A percentile compares a stretch with the other conserved stretches of the same genome.
Evolutionary conservation across 768 basidiomycete genomes (phyloP).

Genomic region (Daedaleopsis sinensis): DNA sequence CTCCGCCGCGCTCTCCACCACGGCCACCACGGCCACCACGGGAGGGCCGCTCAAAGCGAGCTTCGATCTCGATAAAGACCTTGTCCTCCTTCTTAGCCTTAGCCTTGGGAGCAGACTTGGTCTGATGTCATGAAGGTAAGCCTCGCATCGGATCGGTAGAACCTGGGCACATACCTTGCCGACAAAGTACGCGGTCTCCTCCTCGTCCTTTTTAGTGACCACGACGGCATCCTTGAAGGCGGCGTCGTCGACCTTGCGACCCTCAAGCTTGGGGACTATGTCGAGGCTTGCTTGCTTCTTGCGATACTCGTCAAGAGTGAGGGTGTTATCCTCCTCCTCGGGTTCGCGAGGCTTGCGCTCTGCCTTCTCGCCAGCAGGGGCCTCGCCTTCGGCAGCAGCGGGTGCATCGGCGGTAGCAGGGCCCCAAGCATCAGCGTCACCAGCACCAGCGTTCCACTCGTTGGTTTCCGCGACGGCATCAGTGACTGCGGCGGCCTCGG

Average conservation of each 20-base stretch:
- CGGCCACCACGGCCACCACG: constrained; percentile 54
- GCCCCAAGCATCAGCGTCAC: constrained; percentile 34
- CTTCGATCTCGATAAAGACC: constrained; percentile 90
- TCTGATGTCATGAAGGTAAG: constrained; percentile 43
- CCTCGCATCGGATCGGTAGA: neutral
- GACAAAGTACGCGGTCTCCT: constrained; percentile 76
- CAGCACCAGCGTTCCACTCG: constrained; percentile 41
- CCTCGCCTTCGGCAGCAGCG: constrained; percentile 28
- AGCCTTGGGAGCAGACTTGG: constrained; percentile 62
- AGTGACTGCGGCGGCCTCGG: constrained; percentile 71
- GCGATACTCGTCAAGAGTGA: constrained; percentile 92
- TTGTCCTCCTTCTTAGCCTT: constrained; percentile 88
- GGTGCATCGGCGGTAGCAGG: constrained; percentile 37
- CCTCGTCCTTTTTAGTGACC: constrained; percentile 63
- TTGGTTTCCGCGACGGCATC: constrained; percentile 67
- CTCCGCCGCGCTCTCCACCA: constrained; percentile 45
- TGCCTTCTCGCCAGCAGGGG: constrained; percentile 38
- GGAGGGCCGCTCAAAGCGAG: constrained; percentile 81
- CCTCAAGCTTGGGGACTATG: constrained; percentile 77
- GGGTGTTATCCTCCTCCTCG: constrained; percentile 91
- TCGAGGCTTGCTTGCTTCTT: constrained; percentile 71
- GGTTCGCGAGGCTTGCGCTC: constrained; percentile 56
- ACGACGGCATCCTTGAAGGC: constrained; percentile 74
- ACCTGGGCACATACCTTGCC: constrained; percentile 72
- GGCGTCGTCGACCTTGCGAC: constrained; percentile 66